Evolutionary conservation across 2,329 filamentous ascomycete species (phyloP), one percentile per base, ranked within the genome.

Genomic region (Lachnellula suecica): DNA sequence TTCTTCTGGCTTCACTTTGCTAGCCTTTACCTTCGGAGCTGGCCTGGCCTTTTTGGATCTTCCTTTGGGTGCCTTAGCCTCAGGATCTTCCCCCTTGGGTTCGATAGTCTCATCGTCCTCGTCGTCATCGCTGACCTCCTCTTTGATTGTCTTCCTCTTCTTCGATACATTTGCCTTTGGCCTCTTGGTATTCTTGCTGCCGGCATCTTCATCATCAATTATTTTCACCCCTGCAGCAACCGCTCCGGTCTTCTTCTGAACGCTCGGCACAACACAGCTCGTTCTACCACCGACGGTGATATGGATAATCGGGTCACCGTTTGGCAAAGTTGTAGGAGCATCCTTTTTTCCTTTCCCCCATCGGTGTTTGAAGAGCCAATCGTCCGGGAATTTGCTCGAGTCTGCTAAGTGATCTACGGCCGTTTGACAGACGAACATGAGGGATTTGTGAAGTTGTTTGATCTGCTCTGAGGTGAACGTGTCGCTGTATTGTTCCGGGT

Each of bases 401-500:
- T 97, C 91, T 2, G 84, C 91, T 5, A 96, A 78, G 23, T 85
- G 76, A 44, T 89, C 89, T 19, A 93, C 85, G 0, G 93, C 89
- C 1, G 84, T 87, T 53, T 86, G 81, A 67, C 91, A 96, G 8
- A 99, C 87, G 57, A 89, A 84, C 53, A 87, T 79, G 40, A 97
- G 85, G 0, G 85, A 80, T 8, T 84, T 76, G 68, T 94, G 86
- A 2, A 99, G 75, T 35, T 76, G 77, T 58, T 81, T 79, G 57
- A 95, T 82, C 68, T 97, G 87, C 0, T 73, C 78, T 27, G 89
- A 83, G 56, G 69, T 78, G 60, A 97, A 88, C 0, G 89, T 88
- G 64, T 97, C 86, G 71, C 87, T 91, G 72, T 95, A 95, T 68
- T 96, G 91, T 68, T 97, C 93, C 0, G 94, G 94, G 61, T 99